Evolutionary conservation across 23 red algal species (phyloP).

Genomic region (Chondrus crispus): DNA sequence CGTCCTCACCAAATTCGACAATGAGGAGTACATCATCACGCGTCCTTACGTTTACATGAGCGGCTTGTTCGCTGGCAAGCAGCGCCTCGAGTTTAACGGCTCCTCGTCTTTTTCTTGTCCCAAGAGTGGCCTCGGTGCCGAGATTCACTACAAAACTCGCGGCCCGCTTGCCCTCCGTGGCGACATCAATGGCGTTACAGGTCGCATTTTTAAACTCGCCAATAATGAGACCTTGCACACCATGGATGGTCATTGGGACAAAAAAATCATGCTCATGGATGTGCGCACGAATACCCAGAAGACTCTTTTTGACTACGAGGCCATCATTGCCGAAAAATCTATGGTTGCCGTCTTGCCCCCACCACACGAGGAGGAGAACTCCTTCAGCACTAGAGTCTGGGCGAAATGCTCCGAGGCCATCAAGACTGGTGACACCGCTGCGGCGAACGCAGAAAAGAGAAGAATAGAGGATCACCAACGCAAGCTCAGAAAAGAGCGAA

Average conservation of each 20-base stretch:
- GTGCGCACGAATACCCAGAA: conserved; percentile 26
- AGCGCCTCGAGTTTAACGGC: conserved; percentile 80
- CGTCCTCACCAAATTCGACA: conserved; percentile 40
- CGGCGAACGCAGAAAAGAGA: conserved; percentile 76
- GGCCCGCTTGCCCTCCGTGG: conserved; percentile 42
- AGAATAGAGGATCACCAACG: conserved; percentile 87
- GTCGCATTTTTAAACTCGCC: conserved; percentile 55
- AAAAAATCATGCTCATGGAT: conserved; percentile 62
- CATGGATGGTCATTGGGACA: conserved; percentile 86
- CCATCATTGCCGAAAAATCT: conserved; percentile 45
- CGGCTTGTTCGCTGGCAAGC: conserved; percentile 86
- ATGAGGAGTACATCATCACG: conserved; percentile 85
- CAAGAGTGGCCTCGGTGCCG: conserved; percentile 62
- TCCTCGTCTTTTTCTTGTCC: conserved; percentile 59
- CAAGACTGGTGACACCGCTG: conserved; percentile 38
- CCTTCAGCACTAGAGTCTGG: conserved; percentile 75
- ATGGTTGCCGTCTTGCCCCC: conserved; percentile 76
- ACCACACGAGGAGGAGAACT: conserved; percentile 45
- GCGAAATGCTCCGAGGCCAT: conserved; percentile 70
- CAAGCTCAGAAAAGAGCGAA: conserved; percentile 51
- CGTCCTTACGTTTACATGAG: conserved; percentile 72
- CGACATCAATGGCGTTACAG: conserved; percentile 72
- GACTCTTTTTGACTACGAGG: conserved; percentile 80
- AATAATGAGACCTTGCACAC: conserved; percentile 62
- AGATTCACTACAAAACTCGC: conserved; percentile 78